These are phyloP conservation scores for Pinus taeda DNA, from an alignment of 75 land plant species.

Conservation along the genomic window DNA sequence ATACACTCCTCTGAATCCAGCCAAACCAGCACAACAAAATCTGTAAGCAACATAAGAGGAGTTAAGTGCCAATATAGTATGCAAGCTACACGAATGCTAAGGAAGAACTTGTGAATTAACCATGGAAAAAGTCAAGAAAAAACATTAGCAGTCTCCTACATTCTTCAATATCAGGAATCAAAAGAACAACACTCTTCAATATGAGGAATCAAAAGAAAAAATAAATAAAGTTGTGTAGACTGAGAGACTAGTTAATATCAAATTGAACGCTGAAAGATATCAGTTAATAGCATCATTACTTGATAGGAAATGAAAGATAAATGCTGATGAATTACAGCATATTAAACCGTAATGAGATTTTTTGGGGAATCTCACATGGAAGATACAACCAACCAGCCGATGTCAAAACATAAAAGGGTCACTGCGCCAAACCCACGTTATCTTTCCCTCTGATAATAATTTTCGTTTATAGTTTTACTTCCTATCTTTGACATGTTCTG, in stretches of 20 bases:
- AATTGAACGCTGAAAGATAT: background rate
- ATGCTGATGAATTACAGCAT: background rate
- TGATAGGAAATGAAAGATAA: background rate
- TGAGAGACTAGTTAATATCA: background rate
- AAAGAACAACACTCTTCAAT: background rate
- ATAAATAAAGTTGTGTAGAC: background rate
- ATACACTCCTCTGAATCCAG: background rate
- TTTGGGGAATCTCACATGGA: background rate
- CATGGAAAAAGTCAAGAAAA: slow-evolving; percentile 3
- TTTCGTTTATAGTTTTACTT: background rate
- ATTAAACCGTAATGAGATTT: background rate
- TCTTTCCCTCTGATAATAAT: background rate
- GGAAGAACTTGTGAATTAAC: background rate
- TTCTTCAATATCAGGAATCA: background rate
- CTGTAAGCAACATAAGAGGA: background rate
- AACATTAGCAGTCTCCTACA: background rate
- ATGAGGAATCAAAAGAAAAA: background rate
- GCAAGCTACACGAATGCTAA: background rate
- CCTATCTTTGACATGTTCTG: background rate
- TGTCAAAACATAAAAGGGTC: background rate
- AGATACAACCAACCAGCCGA: background rate
- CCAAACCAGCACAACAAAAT: background rate
- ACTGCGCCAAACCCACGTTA: background rate
- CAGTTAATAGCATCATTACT: background rate
- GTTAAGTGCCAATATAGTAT: background rate